These are phyloP conservation scores for Quercus rubra DNA, from an alignment of 306 rosid species.

Conservation along the genomic window DNA sequence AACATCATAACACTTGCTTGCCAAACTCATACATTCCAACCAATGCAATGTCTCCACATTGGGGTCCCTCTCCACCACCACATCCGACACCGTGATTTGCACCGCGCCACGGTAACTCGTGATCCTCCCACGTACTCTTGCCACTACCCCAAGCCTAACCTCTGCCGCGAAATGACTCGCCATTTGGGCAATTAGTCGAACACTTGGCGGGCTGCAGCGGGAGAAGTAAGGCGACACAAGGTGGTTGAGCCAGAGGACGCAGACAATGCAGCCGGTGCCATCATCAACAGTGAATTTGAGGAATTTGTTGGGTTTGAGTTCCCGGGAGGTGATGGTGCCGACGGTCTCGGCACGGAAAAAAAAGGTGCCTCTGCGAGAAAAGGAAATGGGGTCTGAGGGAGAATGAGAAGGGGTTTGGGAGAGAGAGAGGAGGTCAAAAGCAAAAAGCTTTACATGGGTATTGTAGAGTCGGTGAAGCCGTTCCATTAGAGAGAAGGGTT, in stretches of 20 bases:
- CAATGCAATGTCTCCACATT: conserved; percentile 69
- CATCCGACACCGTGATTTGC: conserved; percentile 78
- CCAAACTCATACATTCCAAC: conserved; percentile 64
- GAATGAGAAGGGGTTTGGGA: conserved; percentile 27
- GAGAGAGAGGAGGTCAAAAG: conserved; percentile 65
- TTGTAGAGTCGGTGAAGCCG: conserved; percentile 22
- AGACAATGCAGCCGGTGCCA: conserved; percentile 62
- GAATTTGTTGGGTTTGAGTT: conserved; percentile 46
- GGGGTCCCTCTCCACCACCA: conserved; percentile 67
- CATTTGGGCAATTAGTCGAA: conserved; percentile 34
- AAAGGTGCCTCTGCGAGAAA: conserved; percentile 45
- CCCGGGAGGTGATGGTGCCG: conserved; percentile 54
- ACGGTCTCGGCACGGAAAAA: conserved; percentile 51
- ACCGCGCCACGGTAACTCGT: conserved; percentile 37
- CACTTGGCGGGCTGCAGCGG: conserved; percentile 43
- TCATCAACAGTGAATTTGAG: conserved; percentile 64
- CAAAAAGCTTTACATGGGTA: conserved; percentile 68
- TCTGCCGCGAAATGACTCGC: conserved; percentile 32
- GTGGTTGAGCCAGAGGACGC: conserved; percentile 87
- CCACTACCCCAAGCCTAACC: conserved; percentile 46
- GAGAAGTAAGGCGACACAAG: conserved; percentile 44
- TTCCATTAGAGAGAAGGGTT: background rate
- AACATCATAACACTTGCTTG: conserved; percentile 54
- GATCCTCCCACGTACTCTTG: conserved; percentile 63
- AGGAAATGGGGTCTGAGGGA: conserved; percentile 17